Evolutionary conservation across 129 eudicot genomes (phyloP), one percentile per base, ranked within the genome.

Genomic region (Tagetes erecta): DNA sequence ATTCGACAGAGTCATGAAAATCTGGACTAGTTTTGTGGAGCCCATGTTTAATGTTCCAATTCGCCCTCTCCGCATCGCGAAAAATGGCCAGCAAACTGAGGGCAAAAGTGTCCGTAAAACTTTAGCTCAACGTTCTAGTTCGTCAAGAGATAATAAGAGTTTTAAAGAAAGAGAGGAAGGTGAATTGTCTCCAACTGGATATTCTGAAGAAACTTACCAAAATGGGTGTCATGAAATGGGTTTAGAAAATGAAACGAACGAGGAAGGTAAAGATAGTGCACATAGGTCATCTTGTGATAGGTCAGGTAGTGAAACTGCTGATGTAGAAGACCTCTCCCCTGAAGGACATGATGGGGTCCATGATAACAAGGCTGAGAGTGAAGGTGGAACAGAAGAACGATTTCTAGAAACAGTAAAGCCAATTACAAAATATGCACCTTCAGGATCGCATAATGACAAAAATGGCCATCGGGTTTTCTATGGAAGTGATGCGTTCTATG

Each of bases 21-120:
- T 94, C 45, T 94, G 99, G 99, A 88, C 87, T n/a, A 74, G 79
- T 51, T 91, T 94, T 35, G 83, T 94, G 38, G 99, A 94, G 74
- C 87, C 89, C n/a, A 50, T 88, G 82, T 84, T 94, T 68, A 86
- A 86, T 69, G 84, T 90, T 80, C 90, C 90, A 50, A 37, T 81
- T 55, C 92, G 82, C 68, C 84, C 87, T 71, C 86, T 62, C 49
- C 77, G 73, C 44, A 64, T 80, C 63, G 72, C 53, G 87, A 83
- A 79, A 70, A 55, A 41, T 71, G 72, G 55, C 52, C 42, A 73
- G 70, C 76, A 81, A 72, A 78, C 46, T 58, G 80, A 79, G 51
- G 78, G 78, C 52, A 83, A 83, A 66, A 68, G 75, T 45, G 73
- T 34, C 64, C 75, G 74, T 69, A 53, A 65, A 52, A 71, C 34